Evolutionary conservation across 1,284 basidiomycete genomes (phyloP).

Genomic region (Rhodotorula sp.): DNA sequence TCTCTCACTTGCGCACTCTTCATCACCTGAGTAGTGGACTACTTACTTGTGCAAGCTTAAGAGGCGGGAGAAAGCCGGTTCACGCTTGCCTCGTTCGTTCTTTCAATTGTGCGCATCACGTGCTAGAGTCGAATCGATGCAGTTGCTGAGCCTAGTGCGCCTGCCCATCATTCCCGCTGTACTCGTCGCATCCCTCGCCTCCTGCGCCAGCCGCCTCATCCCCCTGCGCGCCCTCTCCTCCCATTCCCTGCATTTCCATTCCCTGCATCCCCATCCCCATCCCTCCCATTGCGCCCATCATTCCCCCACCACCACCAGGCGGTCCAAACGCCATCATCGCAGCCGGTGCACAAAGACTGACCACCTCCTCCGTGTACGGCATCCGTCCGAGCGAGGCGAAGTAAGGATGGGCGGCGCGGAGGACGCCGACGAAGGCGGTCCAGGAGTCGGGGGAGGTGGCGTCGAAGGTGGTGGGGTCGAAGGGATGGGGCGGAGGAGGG

Average conservation of each 20-base stretch:
- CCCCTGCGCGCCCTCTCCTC: not conserved
- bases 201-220: not conserved
- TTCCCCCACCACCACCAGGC: not conserved
- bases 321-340: conserved; percentile 10
- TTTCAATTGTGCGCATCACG: no score
- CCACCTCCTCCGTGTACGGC: conserved; percentile 17
- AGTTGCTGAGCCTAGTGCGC: no score
- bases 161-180: no score
- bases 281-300: not conserved
- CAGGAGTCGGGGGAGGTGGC: conserved; percentile 66
- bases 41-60: no score
- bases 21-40: no score
- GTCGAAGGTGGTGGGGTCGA: conserved; percentile 67
- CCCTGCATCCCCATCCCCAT: not conserved
- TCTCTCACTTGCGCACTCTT: no score
- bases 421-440: conserved; percentile 47
- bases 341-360: conserved; percentile 6
- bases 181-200: not conserved
- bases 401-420: conserved; percentile 12
- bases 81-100: no score
- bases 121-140: no score
- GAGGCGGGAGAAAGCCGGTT: no score
- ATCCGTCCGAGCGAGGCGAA: conserved; percentile 4
- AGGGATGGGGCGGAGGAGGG: conserved; percentile 44
- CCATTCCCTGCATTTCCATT: not conserved